These are phyloP conservation scores for Phytophthora pisi DNA, from an alignment of 352 stramenopile species.

Conservation along the genomic window DNA sequence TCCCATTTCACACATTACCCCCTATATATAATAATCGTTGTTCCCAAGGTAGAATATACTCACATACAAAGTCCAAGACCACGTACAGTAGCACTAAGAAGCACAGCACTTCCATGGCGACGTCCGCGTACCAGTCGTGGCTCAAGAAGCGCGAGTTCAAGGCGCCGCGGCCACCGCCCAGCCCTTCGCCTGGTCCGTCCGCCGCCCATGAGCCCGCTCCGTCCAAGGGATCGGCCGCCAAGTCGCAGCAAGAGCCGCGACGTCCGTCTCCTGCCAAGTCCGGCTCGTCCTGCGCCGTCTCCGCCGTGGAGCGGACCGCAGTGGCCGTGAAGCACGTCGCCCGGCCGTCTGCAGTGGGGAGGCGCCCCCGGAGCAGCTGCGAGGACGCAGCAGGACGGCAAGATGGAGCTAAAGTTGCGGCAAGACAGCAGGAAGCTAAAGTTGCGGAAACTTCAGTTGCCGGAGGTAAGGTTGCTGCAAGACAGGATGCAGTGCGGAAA, in stretches of 20 bases:
- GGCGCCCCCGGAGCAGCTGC: not conserved
- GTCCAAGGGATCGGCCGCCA: not conserved
- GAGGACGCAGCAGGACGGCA: not conserved
- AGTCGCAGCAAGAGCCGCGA: not conserved
- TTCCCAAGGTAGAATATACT: not conserved
- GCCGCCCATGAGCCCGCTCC: not conserved
- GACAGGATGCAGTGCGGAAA: not conserved
- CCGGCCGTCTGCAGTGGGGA: conserved; percentile 2
- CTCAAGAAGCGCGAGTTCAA: conserved; percentile 44
- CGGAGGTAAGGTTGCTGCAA: not conserved
- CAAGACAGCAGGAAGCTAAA: not conserved
- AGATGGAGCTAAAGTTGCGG: conserved; percentile 10
- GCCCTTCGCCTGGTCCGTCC: not conserved
- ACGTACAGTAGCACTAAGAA: not conserved
- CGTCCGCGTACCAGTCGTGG: conserved; percentile 45
- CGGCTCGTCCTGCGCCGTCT: conserved; percentile 2
- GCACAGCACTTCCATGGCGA: not conserved
- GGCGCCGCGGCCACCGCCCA: not conserved
- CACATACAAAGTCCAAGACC: not conserved
- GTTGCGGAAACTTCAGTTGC: not conserved
- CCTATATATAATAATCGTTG: not conserved
- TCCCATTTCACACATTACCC: too few relatives aligned
- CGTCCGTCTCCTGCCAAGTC: not conserved
- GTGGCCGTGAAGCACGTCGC: conserved; percentile 19
- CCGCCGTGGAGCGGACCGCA: not conserved